Base-by-base conservation (phyloP, 352 stramenopile genomes). In the Phytophthora tentaculata region DNA sequence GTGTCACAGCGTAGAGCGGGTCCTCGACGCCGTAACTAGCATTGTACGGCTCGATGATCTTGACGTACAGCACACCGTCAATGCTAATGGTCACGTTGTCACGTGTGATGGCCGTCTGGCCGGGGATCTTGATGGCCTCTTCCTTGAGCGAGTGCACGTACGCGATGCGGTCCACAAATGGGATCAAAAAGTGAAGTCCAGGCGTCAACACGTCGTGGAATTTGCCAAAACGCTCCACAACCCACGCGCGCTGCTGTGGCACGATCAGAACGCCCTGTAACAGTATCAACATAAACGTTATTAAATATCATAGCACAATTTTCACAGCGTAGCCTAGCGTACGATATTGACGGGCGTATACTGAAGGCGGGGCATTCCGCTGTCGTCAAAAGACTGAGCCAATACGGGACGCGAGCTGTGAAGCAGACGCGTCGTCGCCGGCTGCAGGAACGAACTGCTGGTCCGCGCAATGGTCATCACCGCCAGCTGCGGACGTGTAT, bases 91-190 rank as follows among this genome's bases (percentile, higher is more conserved):
- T 95, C 58, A 97, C 91, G 59, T 97, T 97, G 73, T 97, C 92
- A 53, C 91, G 89, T 20, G 92, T 97, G 65, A 97, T 97, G 23
- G 91, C 90, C 45, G 86, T 89, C 65, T 97, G 92, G 13, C 87
- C 89, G 0, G 91, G 88, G 49, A 97, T 97, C 67, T 96, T 94
- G 64, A 97, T 95, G 9, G 91, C 88, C 63, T 96, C 86, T 68
- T 97, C 92, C 71, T 97, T 97, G 19, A 97, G 74, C 63, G 88
- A 96, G 77, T 97, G 91, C 62, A 97, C 90, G 69, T 97, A 97
- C 20, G 92, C 81, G 56, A 97, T 96, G 35, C 81, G 80, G 70
- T 97, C 92, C 28, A 97, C 90, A 20, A 97, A 37, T 16, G 92
- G 92, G 67, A 97, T 96, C 13, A 96, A 74, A 62, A 97, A 96